These are phyloP conservation scores for Colletotrichum sp. DNA, from an alignment of 2,329 filamentous ascomycete genomes.

Conservation along the genomic window DNA sequence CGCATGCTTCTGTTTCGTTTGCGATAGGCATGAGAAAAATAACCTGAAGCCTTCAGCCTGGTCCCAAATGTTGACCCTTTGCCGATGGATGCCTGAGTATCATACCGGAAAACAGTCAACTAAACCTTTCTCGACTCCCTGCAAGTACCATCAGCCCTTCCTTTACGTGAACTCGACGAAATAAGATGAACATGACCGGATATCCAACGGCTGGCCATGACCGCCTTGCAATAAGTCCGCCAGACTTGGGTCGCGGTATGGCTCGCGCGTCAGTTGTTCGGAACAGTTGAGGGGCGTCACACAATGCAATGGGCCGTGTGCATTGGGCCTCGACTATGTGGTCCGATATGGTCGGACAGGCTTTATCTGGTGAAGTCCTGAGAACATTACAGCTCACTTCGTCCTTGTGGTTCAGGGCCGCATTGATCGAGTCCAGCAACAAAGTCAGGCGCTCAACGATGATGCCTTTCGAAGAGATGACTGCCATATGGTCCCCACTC, in stretches of 20 bases:
- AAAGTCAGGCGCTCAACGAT: not conserved
- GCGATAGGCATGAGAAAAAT: not conserved
- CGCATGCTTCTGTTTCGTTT: not conserved
- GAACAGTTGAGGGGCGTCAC: not conserved
- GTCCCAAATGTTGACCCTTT: not conserved
- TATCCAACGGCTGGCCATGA: not conserved
- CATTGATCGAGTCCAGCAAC: not conserved
- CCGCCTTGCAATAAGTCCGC: not conserved
- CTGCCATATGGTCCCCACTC: not conserved
- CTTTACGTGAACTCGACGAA: not conserved
- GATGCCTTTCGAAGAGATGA: too few relatives aligned
- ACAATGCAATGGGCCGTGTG: not conserved
- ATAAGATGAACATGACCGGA: not conserved
- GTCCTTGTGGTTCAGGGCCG: not conserved
- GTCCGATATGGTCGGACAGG: not conserved
- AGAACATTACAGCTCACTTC: not conserved
- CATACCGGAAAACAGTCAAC: not conserved
- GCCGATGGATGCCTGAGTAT: not conserved
- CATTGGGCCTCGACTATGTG: not conserved
- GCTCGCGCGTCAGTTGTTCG: not conserved
- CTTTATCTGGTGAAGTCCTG: not conserved
- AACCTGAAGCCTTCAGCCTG: not conserved
- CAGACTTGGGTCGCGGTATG: not conserved
- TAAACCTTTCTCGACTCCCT: not conserved
- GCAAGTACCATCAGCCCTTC: not conserved